Conservation (phyloP, 345 rosid species). For the Gossypium bickii region DNA sequence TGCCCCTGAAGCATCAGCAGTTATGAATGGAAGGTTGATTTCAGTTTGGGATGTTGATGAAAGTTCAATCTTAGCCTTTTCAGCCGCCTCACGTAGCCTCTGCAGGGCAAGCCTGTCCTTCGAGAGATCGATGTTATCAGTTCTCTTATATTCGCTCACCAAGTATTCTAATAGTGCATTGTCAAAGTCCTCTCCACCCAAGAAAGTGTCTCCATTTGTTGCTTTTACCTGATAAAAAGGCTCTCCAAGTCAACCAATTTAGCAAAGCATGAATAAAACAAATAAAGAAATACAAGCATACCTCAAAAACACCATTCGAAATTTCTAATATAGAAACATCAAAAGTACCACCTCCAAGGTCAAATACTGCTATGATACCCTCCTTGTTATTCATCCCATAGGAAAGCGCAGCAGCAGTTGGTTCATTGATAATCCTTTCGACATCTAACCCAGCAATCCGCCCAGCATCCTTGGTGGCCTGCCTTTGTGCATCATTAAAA, state of each 20-base stretch:
- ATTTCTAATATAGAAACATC: conserved; percentile 42
- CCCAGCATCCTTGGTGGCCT: conserved; percentile 47
- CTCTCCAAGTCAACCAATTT: not conserved
- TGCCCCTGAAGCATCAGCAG: conserved; percentile 36
- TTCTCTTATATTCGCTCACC: conserved; percentile 30
- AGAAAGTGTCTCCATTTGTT: conserved; percentile 42
- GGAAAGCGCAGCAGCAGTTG: conserved; percentile 42
- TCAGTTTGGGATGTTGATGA: conserved; percentile 35
- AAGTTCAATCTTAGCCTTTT: conserved; percentile 34
- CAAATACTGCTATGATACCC: conserved; percentile 40
- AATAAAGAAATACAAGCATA: not conserved
- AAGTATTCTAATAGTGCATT: conserved; percentile 30
- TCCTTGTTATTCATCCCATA: conserved; percentile 41
- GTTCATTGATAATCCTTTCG: conserved; percentile 42
- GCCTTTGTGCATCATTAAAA: conserved; percentile 42
- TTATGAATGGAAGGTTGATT: conserved; percentile 30
- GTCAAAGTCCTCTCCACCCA: conserved; percentile 45
- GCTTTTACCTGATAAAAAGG: conserved; percentile 35
- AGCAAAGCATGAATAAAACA: not conserved
- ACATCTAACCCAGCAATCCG: conserved; percentile 40
- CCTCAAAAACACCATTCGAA: conserved; percentile 42
- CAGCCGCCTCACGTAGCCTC: conserved; percentile 32
- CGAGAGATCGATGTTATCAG: conserved; percentile 28
- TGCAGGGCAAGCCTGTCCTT: conserved; percentile 36
- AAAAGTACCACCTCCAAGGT: conserved; percentile 41